phyloP scores from a whole-genome alignment of 148 eudicot genomes.

The Spergularia marina region DNA sequence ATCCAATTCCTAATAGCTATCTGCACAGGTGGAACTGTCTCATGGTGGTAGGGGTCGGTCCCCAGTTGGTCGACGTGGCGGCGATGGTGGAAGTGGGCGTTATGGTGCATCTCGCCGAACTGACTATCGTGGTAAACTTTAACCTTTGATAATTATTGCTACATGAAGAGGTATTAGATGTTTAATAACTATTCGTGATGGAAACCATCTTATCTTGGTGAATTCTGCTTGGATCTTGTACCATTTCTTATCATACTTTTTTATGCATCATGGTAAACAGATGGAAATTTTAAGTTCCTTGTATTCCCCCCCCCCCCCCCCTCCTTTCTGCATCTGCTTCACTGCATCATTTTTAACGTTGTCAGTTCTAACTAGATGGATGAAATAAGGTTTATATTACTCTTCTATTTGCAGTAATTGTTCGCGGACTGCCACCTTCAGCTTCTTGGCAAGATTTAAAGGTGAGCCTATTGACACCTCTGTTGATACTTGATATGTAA shows the following conservation, averaged over 20 bases:
- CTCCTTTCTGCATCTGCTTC: background rate
- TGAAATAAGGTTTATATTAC: background rate
- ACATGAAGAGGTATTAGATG: background rate
- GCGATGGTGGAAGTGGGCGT: constrained; percentile 22
- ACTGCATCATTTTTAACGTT: background rate
- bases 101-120: constrained; percentile 33
- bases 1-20: constrained; percentile 1
- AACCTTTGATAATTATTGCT: background rate
- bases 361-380: background rate
- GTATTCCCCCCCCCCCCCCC: no score
- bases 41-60: constrained; percentile 40
- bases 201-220: constrained; percentile 3
- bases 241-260: background rate
- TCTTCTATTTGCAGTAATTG: constrained; percentile 25
- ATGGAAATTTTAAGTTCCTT: background rate
- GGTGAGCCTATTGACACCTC: constrained; percentile 20
- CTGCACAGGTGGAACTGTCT: constrained; percentile 38
- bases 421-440: constrained; percentile 39
- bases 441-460: constrained; percentile 47
- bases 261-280: background rate
- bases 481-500: background rate
- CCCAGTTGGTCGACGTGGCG: constrained; percentile 23
- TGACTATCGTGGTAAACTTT: constrained; percentile 34
- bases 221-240: background rate
- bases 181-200: background rate